Evolutionary conservation across 352 stramenopile species (phyloP).

Genomic region (Thalassiosira mediterranea): DNA sequence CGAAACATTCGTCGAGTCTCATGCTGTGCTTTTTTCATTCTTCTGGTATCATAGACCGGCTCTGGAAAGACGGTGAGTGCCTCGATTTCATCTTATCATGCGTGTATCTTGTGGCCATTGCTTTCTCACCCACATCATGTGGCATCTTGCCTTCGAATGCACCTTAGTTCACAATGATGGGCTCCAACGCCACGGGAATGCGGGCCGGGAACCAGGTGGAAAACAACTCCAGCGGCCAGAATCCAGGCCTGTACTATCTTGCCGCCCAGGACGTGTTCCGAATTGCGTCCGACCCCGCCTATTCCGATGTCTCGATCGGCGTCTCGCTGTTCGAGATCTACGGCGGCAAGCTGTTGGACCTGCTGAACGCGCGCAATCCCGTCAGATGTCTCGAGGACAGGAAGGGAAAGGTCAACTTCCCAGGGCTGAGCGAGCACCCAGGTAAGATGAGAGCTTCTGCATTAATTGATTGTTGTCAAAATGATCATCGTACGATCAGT

Average conservation of each 20-base stretch:
- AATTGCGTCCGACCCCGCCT: constrained; percentile 60
- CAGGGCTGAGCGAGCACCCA: constrained; percentile 91
- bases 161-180: constrained; percentile 89
- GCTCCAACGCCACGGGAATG: constrained; percentile 74
- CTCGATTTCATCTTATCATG: constrained; percentile 27
- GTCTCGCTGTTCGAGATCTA: constrained; percentile 98
- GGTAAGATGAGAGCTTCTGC: no score
- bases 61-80: constrained; percentile 90
- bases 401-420: constrained; percentile 93
- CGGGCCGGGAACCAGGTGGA: constrained; percentile 61
- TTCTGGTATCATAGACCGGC: constrained; percentile 91
- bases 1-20: no score
- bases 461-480: no score
- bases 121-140: constrained; percentile 3
- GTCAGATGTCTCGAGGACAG: constrained; percentile 94
- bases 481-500: no score
- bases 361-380: constrained; percentile 90
- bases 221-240: constrained; percentile 38
- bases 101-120: not conserved
- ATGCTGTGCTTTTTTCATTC: no score
- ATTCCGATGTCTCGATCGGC: constrained; percentile 86
- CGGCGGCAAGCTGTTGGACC: constrained; percentile 93
- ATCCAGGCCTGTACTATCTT: constrained; percentile 84
- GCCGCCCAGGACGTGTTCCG: constrained; percentile 85
- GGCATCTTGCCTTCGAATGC: not conserved